Evolutionary conservation across 73 alveolate species (phyloP).

Genomic region (Paraurostyla sp.): DNA sequence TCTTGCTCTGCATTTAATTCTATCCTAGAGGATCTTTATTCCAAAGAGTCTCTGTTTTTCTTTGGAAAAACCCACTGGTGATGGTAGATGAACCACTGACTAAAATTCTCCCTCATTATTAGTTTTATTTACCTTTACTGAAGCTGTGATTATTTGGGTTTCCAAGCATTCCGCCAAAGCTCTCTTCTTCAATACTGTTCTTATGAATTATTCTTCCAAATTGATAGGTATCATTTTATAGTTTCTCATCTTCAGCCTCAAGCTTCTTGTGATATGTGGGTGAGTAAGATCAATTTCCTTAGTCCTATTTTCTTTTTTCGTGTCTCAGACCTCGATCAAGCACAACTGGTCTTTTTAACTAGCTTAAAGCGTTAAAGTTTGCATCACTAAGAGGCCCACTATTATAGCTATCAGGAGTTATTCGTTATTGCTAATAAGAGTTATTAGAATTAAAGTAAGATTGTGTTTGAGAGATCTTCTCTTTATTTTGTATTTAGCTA

Average conservation of each 20-base stretch:
- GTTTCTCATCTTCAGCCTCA: not conserved
- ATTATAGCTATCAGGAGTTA: slow-evolving; percentile 36
- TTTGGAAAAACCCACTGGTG: slow-evolving; percentile 46
- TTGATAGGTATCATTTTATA: slow-evolving; percentile 35
- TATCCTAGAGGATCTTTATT: not conserved
- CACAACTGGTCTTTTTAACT: not conserved
- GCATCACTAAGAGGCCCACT: slow-evolving; percentile 7
- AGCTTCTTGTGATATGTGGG: slow-evolving; percentile 49
- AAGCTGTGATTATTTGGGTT: not conserved
- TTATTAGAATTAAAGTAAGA: slow-evolving; percentile 8
- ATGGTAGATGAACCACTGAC: slow-evolving; percentile 53
- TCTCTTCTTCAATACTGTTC: slow-evolving; percentile 1
- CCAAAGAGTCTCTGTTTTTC: slow-evolving; percentile 30
- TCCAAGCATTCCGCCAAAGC: not conserved
- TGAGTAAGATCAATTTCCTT: slow-evolving; percentile 46
- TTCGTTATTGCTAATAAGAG: not conserved
- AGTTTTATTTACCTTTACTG: not conserved
- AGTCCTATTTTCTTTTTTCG: slow-evolving; percentile 34
- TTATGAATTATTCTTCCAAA: slow-evolving; percentile 24
- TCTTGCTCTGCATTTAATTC: not conserved
- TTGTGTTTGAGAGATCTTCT: slow-evolving; percentile 28
- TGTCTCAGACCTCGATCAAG: slow-evolving; percentile 5
- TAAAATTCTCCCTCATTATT: slow-evolving; percentile 46
- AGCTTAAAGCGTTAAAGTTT: not conserved
- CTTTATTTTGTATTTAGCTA: not conserved